A percentile compares a stretch with the other conserved stretches of the same genome.
Conservation (phyloP, 2,329 filamentous ascomycete species). For the Paramyrothecium sp. region DNA sequence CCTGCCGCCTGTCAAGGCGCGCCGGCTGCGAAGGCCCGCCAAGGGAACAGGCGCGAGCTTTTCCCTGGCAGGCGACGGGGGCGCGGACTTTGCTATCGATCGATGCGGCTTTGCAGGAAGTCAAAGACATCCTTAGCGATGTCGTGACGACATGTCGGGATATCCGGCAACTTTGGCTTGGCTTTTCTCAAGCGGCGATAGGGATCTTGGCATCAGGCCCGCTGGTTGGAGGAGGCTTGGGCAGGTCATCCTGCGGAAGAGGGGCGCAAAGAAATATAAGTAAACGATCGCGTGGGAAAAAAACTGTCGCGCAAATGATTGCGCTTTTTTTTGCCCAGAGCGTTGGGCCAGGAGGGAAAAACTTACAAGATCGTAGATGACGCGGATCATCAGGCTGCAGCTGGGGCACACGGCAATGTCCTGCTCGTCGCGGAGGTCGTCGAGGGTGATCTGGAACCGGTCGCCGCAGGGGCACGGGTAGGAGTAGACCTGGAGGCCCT, state of each 20-base stretch:
- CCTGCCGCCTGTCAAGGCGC: no score
- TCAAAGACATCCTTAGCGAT: background rate
- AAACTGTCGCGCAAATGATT: no score
- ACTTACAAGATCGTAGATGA: conserved; percentile 84
- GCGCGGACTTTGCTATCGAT: no score
- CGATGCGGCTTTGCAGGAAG: no score
- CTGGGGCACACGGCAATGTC: conserved; percentile 97
- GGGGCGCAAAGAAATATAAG: no score
- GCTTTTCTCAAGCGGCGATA: conserved; percentile 36
- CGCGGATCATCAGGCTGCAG: conserved; percentile 93
- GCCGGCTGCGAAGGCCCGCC: no score
- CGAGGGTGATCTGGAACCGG: conserved; percentile 85
- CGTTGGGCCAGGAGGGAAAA: no score
- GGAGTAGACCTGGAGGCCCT: conserved; percentile 81
- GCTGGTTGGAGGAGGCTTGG: conserved; percentile 32
- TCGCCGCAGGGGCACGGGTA: conserved; percentile 98
- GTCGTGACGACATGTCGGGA: background rate
- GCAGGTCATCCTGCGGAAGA: conserved; percentile 39
- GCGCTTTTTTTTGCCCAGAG: no score
- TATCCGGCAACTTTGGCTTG: background rate
- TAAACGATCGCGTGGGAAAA: no score
- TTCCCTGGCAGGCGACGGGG: no score
- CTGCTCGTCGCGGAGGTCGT: conserved; percentile 81
- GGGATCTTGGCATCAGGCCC: conserved; percentile 33
- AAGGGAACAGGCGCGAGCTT: no score